A percentile compares a stretch with the other conserved stretches of the same genome.
Evolutionary conservation across 2,329 filamentous ascomycete genomes (phyloP).

Genomic region (Colletotrichum sp.): DNA sequence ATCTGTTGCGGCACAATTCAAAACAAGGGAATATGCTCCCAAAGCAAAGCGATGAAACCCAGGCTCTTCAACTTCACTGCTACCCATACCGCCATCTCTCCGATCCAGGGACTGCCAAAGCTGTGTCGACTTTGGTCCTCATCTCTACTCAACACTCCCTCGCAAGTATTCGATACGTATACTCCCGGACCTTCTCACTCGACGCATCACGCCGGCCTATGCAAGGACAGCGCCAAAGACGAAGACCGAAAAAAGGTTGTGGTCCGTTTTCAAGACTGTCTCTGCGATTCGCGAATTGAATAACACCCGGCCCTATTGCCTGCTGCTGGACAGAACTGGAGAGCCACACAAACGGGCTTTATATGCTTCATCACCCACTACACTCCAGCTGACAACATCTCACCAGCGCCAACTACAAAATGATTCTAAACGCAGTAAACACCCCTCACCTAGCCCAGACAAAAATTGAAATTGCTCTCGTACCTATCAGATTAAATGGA

Average conservation of each 20-base stretch:
- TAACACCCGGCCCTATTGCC: background rate
- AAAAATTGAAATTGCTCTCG: no score
- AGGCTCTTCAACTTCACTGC: background rate
- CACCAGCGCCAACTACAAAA: background rate
- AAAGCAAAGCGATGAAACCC: no score
- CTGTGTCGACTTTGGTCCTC: background rate
- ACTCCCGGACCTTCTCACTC: fast-evolving
- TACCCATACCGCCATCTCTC: no score
- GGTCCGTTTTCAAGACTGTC: background rate
- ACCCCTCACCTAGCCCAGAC: background rate
- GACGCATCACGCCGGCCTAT: background rate
- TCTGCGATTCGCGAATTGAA: no score
- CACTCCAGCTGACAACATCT: background rate
- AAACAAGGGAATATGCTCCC: no score
- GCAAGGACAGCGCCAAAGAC: fast-evolving
- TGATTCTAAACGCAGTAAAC: fast-evolving
- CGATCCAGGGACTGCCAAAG: no score
- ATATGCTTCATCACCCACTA: background rate
- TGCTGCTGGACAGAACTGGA: background rate
- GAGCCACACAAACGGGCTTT: background rate
- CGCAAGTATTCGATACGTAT: background rate
- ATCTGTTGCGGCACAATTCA: no score
- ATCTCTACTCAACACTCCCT: background rate
- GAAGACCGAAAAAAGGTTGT: fast-evolving
- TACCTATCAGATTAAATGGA: no score